Evolutionary conservation across 257 asterid species (phyloP).

Genomic region (Misopates orontium): DNA sequence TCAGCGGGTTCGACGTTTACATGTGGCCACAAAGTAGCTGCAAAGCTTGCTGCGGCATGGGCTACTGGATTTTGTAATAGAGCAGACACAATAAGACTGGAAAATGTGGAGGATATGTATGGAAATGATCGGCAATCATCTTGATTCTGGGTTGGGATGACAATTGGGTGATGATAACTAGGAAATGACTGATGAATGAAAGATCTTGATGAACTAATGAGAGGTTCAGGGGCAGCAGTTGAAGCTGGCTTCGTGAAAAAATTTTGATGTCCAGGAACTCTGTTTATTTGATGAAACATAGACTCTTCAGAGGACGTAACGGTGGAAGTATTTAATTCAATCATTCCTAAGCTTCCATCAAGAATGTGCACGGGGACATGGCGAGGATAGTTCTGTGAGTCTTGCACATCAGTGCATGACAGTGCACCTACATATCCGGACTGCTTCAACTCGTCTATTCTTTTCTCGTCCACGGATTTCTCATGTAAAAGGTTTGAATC

Average conservation of each 20-base stretch:
- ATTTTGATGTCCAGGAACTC: constrained; percentile 44
- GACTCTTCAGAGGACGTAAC: constrained; percentile 42
- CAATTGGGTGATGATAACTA: constrained; percentile 64
- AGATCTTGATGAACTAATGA: constrained; percentile 47
- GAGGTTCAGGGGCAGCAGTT: constrained; percentile 52
- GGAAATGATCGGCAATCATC: constrained; percentile 62
- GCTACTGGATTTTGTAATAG: constrained; percentile 85
- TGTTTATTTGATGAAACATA: constrained; percentile 43
- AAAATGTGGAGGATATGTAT: constrained; percentile 64
- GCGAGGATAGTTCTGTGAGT: constrained; percentile 60
- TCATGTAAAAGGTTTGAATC: constrained; percentile 40
- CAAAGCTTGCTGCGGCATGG: constrained; percentile 91
- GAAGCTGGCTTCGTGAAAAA: constrained; percentile 47
- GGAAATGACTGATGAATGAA: constrained; percentile 61
- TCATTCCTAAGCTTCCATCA: constrained; percentile 60
- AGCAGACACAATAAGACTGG: constrained; percentile 77
- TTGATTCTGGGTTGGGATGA: constrained; percentile 56
- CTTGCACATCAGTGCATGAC: constrained; percentile 43
- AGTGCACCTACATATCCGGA: constrained; percentile 37
- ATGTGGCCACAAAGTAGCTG: constrained; percentile 76
- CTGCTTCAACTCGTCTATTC: constrained; percentile 39
- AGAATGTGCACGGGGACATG: constrained; percentile 86
- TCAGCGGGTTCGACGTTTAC: constrained; percentile 43
- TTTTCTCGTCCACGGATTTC: constrained; percentile 35
- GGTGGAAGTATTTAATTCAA: constrained; percentile 36